These are phyloP conservation scores for Pythium utonaiense DNA, from an alignment of 352 stramenopile genomes.

Conservation along the genomic window DNA sequence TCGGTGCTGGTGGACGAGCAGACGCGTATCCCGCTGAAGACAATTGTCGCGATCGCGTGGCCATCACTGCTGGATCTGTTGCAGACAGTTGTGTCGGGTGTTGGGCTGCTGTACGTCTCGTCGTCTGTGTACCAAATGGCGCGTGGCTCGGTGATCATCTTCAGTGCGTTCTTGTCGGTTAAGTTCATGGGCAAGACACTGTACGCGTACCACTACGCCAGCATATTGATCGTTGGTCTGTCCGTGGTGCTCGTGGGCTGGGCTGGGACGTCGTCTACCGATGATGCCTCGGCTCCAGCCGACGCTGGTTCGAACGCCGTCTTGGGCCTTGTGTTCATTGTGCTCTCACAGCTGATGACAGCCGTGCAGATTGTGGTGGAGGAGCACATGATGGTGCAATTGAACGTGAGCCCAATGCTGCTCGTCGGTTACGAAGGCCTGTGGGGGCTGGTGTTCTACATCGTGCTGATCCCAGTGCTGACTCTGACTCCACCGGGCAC, in stretches of 20 bases:
- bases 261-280: conserved; percentile 29
- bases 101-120: conserved; percentile 81
- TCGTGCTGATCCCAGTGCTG: conserved; percentile 58
- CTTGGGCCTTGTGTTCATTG: conserved; percentile 68
- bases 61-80: conserved; percentile 74
- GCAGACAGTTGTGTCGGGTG: conserved; percentile 82
- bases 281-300: conserved; percentile 11
- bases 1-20: conserved; percentile 12
- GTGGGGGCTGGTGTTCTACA: conserved; percentile 78
- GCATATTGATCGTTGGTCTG: conserved; percentile 67
- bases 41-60: conserved; percentile 52
- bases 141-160: conserved; percentile 87
- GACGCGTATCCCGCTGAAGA: conserved; percentile 36
- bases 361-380: conserved; percentile 87
- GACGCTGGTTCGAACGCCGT: conserved; percentile 37
- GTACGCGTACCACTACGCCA: conserved; percentile 79
- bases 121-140: conserved; percentile 89
- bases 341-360: conserved; percentile 70
- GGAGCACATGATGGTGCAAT: conserved; percentile 77
- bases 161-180: conserved; percentile 83
- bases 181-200: conserved; percentile 77
- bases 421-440: conserved; percentile 83
- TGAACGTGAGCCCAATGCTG: conserved; percentile 82
- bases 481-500: conserved; percentile 43
- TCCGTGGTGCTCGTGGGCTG: conserved; percentile 65